Conservation (phyloP, 2,329 filamentous ascomycete genomes). For the Arthrobotrys entomopaga region DNA sequence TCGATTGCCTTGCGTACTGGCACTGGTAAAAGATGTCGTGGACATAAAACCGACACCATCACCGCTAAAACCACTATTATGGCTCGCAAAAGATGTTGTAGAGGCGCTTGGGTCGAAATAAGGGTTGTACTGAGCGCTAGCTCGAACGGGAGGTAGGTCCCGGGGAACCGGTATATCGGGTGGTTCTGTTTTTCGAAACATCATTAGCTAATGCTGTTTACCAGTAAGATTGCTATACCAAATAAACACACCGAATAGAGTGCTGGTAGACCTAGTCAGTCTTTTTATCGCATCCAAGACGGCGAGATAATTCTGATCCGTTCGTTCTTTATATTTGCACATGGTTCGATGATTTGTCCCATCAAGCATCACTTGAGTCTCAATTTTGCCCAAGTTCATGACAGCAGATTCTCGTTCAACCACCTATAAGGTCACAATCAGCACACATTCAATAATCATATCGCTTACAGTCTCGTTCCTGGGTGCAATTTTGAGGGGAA, state of each 20-base stretch:
- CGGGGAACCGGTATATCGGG: conserved; percentile 12
- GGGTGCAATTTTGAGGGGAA: too few species aligned
- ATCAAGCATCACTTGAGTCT: conserved; percentile 49
- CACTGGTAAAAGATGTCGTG: conserved; percentile 16
- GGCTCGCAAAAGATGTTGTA: conserved; percentile 26
- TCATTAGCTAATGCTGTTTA: neutral
- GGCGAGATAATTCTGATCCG: conserved; percentile 43
- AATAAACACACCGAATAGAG: conserved; percentile 33
- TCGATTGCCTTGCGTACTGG: conserved; percentile 7
- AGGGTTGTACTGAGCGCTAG: neutral
- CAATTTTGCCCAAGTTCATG: conserved; percentile 44
- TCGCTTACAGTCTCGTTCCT: too few species aligned
- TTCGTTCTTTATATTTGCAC: conserved; percentile 41
- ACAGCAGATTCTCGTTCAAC: conserved; percentile 47
- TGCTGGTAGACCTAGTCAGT: conserved; percentile 39
- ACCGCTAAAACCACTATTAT: conserved; percentile 23
- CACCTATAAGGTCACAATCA: conserved; percentile 11
- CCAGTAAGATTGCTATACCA: neutral
- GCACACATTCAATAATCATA: too few species aligned
- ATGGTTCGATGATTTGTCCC: conserved; percentile 46
- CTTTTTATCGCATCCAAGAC: conserved; percentile 46
- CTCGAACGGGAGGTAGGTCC: neutral
- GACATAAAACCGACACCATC: conserved; percentile 21
- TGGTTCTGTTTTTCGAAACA: conserved; percentile 18
- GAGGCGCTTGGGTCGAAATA: conserved; percentile 30